phyloP scores from a whole-genome alignment of 345 rosid genomes.

The Sisymbrium altissimum region DNA sequence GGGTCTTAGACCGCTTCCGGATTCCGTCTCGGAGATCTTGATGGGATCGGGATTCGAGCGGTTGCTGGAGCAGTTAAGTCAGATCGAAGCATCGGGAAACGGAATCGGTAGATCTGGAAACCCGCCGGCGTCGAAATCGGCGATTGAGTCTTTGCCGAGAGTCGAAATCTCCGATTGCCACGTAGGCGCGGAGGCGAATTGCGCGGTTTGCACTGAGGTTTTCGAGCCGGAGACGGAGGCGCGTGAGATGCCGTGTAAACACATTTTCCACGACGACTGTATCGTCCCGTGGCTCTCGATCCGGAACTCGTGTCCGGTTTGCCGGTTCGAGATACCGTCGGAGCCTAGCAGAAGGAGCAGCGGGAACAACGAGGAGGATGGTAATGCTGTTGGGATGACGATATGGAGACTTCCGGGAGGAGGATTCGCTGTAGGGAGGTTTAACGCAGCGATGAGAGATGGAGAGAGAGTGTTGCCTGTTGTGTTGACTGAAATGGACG shows the following conservation, averaged over 20 bases:
- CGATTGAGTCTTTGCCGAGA: constrained; percentile 61
- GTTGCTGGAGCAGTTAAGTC: constrained; percentile 60
- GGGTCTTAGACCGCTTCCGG: constrained; percentile 69
- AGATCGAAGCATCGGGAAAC: constrained; percentile 39
- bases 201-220: constrained; percentile 70
- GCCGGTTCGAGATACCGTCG: constrained; percentile 65
- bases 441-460: constrained; percentile 43
- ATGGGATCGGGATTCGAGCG: constrained; percentile 81
- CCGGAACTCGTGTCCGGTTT: constrained; percentile 76
- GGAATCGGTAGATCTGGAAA: constrained; percentile 56
- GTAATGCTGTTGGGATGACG: constrained; percentile 50
- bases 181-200: constrained; percentile 46
- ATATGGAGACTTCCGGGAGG: constrained; percentile 91
- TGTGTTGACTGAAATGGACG: constrained; percentile 71
- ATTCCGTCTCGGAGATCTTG: constrained; percentile 58
- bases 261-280: constrained; percentile 68
- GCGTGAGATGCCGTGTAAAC: constrained; percentile 86
- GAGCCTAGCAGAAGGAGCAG: constrained; percentile 23
- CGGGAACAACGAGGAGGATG: constrained; percentile 11
- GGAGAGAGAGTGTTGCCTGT: constrained; percentile 53
- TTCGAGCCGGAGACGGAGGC: constrained; percentile 57
- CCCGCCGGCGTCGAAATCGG: constrained; percentile 77
- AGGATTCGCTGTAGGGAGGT: constrained; percentile 82
- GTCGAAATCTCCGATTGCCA: constrained; percentile 47
- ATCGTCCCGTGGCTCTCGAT: constrained; percentile 68